Evolutionary conservation across 2,329 filamentous ascomycete genomes (phyloP), one percentile per base, ranked within the genome.

Genomic region (Botrytis paeoniae): DNA sequence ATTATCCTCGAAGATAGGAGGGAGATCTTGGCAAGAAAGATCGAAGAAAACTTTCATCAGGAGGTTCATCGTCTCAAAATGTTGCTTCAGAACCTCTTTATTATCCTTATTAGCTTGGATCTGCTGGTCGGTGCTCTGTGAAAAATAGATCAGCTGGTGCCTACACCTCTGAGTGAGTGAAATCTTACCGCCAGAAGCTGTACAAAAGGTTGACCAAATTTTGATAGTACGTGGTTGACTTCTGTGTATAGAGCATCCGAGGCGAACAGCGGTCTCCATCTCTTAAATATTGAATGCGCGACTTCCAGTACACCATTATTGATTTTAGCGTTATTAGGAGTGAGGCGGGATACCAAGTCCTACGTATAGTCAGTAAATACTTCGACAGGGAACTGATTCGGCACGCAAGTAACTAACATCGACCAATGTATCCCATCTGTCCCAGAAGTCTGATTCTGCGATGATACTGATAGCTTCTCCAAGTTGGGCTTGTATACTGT

Each of bases 401-500:
- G 41, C 22, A 35, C 59, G n/a, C 69, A 22, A 66, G 61, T 64
- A 54, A 80, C 86, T 76, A 83, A 93, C 91, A 85, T 93, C 89
- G 70, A 97, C 95, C 74, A 99, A 87, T n/a, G 95, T 97, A 80
- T 98, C 93, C 96, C 96, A 99, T 80, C 92, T 88, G 82, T 92
- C 87, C 92, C 93, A 99, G 83, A 99, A 99, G 82, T 99, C 96
- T 77, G 95, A 98, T 83, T 98, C 95, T 74, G 96, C 96, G 79
- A 99, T 98, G 78, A 97, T 90, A 83, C 95, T 98, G 82, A 98
- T 97, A 75, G 96, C 95, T 81, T 98, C 96, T 78, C 96, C 96
- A 54, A 99, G 88, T 84, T 99, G 96, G 74, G 93, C 90, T 84
- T 98, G 97, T 76, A 99, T 92, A 74, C 90, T 92, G 29, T 93